Evolutionary conservation across 352 stramenopile species (phyloP).

Genomic region (Phytophthora melonis): DNA sequence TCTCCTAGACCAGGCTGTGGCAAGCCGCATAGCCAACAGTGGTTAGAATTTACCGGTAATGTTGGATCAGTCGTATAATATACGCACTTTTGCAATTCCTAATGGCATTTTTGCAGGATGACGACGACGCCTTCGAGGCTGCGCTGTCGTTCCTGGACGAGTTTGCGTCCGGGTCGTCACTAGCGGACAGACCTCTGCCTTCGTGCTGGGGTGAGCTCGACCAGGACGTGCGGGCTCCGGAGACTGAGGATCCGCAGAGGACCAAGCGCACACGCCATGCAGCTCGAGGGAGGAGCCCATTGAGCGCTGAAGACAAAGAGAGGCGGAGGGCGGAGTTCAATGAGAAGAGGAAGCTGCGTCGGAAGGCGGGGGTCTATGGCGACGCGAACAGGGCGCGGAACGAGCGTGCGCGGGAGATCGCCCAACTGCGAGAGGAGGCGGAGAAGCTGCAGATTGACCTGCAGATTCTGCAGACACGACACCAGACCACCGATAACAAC

Average conservation of each 20-base stretch:
- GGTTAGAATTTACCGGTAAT: neutral
- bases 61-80: neutral
- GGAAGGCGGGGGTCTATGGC: conserved; percentile 27
- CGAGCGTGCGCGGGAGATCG: conserved; percentile 46
- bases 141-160: conserved; percentile 21
- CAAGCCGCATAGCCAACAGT: neutral
- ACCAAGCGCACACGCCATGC: neutral
- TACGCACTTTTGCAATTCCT: neutral
- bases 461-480: conserved; percentile 26
- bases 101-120: conserved; percentile 26
- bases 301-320: conserved; percentile 23
- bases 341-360: conserved; percentile 26
- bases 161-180: neutral
- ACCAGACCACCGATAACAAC: neutral
- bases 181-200: neutral
- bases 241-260: neutral
- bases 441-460: conserved; percentile 46
- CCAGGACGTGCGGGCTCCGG: neutral
- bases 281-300: neutral
- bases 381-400: conserved; percentile 44
- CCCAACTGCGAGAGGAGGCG: conserved; percentile 38
- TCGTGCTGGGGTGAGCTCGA: too few relatives aligned
- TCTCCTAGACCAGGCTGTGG: neutral
- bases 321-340: conserved; percentile 13
- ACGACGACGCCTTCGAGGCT: conserved; percentile 14